These are phyloP conservation scores for Suillus weaverae DNA, from an alignment of 768 basidiomycete species.

Conservation along the genomic window DNA sequence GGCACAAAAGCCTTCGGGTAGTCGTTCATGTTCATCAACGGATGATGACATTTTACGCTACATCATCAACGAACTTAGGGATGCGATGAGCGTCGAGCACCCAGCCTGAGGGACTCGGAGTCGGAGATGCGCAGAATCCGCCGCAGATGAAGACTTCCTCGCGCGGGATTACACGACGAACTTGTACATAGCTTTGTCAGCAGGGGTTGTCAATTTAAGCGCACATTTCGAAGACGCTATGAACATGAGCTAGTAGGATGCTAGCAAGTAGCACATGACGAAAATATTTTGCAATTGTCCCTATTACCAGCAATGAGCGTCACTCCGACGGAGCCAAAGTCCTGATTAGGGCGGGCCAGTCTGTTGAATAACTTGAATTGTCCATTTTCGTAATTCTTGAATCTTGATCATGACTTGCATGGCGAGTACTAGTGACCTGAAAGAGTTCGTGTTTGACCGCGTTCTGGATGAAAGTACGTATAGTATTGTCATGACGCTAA, in stretches of 20 bases:
- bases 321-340: not conserved
- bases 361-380: not conserved
- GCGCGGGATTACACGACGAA: not conserved
- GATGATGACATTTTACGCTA: not conserved
- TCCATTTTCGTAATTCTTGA: not conserved
- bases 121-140: no score
- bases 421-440: slow-evolving; percentile 29
- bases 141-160: not conserved
- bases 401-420: not conserved
- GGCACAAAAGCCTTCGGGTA: not conserved
- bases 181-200: no score
- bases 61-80: not conserved
- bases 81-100: not conserved
- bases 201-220: no score
- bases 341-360: not conserved
- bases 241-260: no score
- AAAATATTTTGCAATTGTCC: no score
- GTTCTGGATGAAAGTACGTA: slow-evolving; percentile 51
- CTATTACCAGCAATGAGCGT: no score
- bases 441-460: slow-evolving; percentile 53
- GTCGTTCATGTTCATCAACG: no score
- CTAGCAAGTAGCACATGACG: no score
- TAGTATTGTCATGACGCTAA: not conserved
- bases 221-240: no score
- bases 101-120: not conserved